Evolutionary conservation across 768 basidiomycete species (phyloP).

Genomic region (Pulveroboletus ravenelii): DNA sequence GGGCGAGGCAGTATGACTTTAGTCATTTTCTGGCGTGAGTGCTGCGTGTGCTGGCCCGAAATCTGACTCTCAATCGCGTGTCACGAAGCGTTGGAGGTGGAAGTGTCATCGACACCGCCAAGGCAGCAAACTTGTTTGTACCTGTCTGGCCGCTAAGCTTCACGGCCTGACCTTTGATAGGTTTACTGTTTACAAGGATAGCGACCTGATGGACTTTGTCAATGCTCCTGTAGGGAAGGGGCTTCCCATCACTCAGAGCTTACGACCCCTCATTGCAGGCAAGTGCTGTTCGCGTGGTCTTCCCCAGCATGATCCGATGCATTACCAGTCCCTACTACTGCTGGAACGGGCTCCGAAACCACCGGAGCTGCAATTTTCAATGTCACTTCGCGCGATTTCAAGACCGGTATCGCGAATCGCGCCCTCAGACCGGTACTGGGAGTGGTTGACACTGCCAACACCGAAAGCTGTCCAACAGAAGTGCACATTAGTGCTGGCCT

Average conservation of each 20-base stretch:
- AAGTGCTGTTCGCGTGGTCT: conserved; percentile 9
- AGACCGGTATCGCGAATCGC: conserved; percentile 93
- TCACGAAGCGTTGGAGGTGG: conserved; percentile 74
- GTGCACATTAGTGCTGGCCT: conserved; percentile 92
- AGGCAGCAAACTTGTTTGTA: conserved; percentile 82
- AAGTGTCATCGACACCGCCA: conserved; percentile 93
- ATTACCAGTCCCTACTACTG: conserved; percentile 58
- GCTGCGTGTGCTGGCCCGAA: not conserved
- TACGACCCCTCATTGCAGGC: conserved; percentile 84
- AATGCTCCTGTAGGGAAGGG: conserved; percentile 96
- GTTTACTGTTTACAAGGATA: conserved; percentile 87
- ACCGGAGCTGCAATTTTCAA: conserved; percentile 94
- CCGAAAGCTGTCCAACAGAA: conserved; percentile 84
- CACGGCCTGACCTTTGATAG: conserved; percentile 35
- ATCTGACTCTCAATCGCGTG: not conserved
- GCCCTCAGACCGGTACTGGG: conserved; percentile 88
- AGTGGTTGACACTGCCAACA: conserved; percentile 85
- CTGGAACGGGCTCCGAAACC: conserved; percentile 91
- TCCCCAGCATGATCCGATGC: not conserved
- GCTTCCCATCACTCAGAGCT: conserved; percentile 65
- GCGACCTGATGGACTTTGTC: conserved; percentile 93
- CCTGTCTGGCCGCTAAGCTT: not conserved
- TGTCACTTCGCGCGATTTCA: conserved; percentile 87
- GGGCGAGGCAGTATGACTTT: conserved; percentile 82
- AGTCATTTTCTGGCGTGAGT: conserved; percentile 89